Conservation (phyloP, 202 grass and related monocot species). For the Carex arenaria region DNA sequence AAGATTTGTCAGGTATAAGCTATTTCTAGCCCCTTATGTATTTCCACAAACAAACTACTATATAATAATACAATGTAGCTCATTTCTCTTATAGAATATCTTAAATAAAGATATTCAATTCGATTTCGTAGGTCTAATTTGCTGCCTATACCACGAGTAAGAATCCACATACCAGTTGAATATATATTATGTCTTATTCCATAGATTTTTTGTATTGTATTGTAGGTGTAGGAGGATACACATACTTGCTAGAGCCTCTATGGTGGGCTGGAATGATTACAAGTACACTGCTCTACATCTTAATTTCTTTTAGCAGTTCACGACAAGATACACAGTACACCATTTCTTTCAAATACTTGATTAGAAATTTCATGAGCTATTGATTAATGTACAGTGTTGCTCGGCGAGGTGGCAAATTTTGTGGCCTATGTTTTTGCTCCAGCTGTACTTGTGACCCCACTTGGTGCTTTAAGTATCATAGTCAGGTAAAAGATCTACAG, state of each 20-base stretch:
- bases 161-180: not conserved
- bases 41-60: too few relatives aligned
- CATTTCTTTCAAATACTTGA: not conserved
- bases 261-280: slow-evolving; percentile 98
- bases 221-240: slow-evolving; percentile 77
- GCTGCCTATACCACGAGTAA: not conserved
- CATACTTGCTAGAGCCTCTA: slow-evolving; percentile 73
- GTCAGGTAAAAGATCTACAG: slow-evolving; percentile 44
- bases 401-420: slow-evolving; percentile 89
- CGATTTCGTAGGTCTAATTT: not conserved
- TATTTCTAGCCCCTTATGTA: not conserved
- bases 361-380: slow-evolving; percentile 31
- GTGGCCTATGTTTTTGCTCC: slow-evolving; percentile 91
- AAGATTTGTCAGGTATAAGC: not conserved
- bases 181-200: not conserved
- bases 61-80: not conserved
- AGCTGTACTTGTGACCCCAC: slow-evolving; percentile 84
- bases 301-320: not conserved
- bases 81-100: not conserved
- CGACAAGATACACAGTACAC: not conserved
- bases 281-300: slow-evolving; percentile 41
- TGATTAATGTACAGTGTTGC: slow-evolving; percentile 37
- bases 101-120: not conserved
- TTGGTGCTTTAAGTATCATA: slow-evolving; percentile 92
- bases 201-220: not conserved